Evolutionary conservation across 2,329 filamentous ascomycete genomes (phyloP), one percentile per base, ranked within the genome.

Genomic region (Xylariaceae sp.): DNA sequence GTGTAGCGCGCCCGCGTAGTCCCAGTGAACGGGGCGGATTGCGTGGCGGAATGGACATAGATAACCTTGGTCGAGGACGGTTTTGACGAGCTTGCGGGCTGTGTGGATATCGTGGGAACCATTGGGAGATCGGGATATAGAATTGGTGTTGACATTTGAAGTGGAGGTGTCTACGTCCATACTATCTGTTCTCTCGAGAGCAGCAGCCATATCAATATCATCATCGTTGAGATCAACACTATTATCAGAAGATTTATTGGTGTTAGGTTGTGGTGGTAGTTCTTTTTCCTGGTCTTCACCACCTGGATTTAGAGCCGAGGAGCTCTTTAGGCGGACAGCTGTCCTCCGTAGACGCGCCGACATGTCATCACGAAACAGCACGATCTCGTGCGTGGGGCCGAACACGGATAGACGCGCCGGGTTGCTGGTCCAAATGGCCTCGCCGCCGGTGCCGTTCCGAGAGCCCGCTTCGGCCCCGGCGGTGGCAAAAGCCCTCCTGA

Each of bases 341-440:
- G 85, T 88, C 21, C 94, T 83, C 36, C 92, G 82, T 18, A 99
- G 76, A 2, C 94, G 84, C 16, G 87, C 84, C 0, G 89, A 87
- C 7, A 97, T 83, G 68, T 97, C 91, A 70, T 99, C 94, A 30
- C 94, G 78, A 67, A 96, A 89, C 1, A 99, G 72, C 1, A 93
- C 86, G 52, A 99, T 81, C 67, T 99, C 94, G 66, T 96, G 90
- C 27, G 85, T 84, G 0, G 92, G 89, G 0, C 93, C 93, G 67
- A 97, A 99, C 56, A 96, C 80, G 23, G 84, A 88, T 21, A 99
- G 68, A 13, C 92, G 83, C 24, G 88, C 82, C 0, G 94, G 94
- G 67, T 97, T 99, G 10, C 84, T 91, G 0, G 93, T 88, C 91
- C 92, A 97, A 2, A 96, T 77, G 1, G 87, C 88, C 64, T 92